These are phyloP conservation scores for Dendrobium officinale DNA, from an alignment of 106 monocot genomes.

Conservation along the genomic window DNA sequence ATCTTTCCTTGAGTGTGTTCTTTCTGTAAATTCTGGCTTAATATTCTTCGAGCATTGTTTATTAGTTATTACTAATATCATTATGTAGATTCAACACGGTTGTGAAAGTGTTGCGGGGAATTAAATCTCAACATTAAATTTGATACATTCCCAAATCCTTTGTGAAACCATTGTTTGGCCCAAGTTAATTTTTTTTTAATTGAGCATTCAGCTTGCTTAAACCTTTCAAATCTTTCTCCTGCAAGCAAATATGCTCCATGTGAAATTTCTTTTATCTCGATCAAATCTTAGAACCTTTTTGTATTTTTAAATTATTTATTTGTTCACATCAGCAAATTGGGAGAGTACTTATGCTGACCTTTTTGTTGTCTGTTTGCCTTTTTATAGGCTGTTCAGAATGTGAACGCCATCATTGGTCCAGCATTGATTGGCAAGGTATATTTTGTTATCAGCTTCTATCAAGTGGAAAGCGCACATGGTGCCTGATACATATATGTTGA, in stretches of 20 bases:
- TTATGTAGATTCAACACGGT: background rate
- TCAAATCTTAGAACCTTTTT: background rate
- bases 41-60: background rate
- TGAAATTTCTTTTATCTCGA: background rate
- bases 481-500: background rate
- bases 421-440: constrained; percentile 90
- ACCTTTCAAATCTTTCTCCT: background rate
- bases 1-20: background rate
- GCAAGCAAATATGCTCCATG: background rate
- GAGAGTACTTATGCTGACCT: background rate
- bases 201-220: too few species aligned
- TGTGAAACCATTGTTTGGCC: too few species aligned
- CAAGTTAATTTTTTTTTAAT: too few species aligned
- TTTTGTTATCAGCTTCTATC: background rate
- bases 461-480: background rate
- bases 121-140: too few species aligned
- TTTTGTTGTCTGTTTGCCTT: background rate
- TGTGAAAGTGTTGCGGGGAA: background rate
- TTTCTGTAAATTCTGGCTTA: background rate
- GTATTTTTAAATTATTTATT: too few species aligned
- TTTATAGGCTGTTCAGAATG: constrained; percentile 86
- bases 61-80: background rate
- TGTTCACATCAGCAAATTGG: background rate
- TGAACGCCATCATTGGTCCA: constrained; percentile 80
- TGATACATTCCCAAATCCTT: too few species aligned